phyloP scores from a whole-genome alignment of 306 rosid genomes.

The Fragaria vesca region DNA sequence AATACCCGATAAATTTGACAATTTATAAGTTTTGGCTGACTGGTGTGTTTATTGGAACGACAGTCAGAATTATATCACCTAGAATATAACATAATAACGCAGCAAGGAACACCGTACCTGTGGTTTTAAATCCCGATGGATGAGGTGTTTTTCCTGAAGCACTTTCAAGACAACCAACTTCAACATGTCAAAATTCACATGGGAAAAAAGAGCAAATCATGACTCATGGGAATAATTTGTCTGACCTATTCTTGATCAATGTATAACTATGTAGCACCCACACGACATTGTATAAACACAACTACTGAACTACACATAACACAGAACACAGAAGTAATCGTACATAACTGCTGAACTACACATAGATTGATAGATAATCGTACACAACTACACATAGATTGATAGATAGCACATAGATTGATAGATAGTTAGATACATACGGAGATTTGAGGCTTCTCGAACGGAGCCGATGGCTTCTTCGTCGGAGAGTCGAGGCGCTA shows the following conservation, averaged over 20 bases:
- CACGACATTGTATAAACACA: not conserved
- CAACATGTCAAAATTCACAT: constrained; percentile 17
- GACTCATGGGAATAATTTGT: not conserved
- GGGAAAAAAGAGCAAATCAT: not conserved
- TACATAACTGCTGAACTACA: no score
- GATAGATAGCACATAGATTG: no score
- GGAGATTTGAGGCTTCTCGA: constrained; percentile 84
- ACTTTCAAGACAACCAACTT: constrained; percentile 37
- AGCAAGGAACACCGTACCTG: constrained; percentile 51
- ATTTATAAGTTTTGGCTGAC: constrained; percentile 3
- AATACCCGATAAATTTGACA: constrained; percentile 3
- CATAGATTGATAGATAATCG: no score
- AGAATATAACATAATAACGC: not conserved
- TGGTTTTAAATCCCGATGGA: constrained; percentile 96
- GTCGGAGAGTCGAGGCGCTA: constrained; percentile 71
- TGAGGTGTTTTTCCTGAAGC: constrained; percentile 87
- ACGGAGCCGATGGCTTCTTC: constrained; percentile 72
- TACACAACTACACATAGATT: no score
- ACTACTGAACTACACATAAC: no score
- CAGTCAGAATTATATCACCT: not conserved
- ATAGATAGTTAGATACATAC: constrained; percentile 25
- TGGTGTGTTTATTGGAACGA: constrained; percentile 1
- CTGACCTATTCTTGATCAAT: constrained; percentile 2
- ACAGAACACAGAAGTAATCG: no score
- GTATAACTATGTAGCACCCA: not conserved